A percentile compares a stretch with the other conserved stretches of the same genome.
phyloP scores from a whole-genome alignment of 73 alveolate species.

The Stentor roeselii region DNA sequence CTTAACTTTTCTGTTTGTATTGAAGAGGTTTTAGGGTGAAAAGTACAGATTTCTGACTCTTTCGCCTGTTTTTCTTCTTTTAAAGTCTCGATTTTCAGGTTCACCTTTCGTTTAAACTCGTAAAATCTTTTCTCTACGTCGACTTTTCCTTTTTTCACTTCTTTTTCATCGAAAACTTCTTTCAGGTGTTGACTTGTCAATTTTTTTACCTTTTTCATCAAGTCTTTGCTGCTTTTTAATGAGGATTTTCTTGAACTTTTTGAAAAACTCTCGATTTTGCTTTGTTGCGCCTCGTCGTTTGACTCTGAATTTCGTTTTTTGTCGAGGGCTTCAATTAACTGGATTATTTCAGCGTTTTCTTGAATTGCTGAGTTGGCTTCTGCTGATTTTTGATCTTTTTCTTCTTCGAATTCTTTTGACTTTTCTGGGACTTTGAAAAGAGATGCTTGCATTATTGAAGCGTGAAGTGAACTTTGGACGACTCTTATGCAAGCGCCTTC shows the following conservation, averaged over 20 bases:
- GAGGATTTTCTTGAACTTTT: too few species aligned
- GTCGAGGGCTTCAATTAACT: too few species aligned
- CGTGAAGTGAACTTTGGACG: neutral
- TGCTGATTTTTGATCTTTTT: neutral
- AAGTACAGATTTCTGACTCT: neutral
- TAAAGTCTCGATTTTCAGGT: neutral
- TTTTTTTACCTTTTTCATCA: too few species aligned
- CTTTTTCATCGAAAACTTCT: neutral
- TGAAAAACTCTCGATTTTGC: too few species aligned
- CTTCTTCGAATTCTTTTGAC: neutral
- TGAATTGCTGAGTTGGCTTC: neutral
- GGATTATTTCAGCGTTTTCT: neutral
- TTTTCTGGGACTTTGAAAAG: neutral
- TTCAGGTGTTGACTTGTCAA: neutral
- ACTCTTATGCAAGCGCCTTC: neutral
- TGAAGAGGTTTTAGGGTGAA: neutral
- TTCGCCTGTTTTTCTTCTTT: neutral
- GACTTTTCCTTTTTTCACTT: too few species aligned
- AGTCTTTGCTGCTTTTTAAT: neutral
- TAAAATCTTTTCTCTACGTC: neutral
- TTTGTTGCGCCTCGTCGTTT: too few species aligned
- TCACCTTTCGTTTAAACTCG: neutral
- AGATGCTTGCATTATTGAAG: neutral
- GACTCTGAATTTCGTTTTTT: too few species aligned
- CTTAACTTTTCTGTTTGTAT: neutral